Evolutionary conservation across 2,329 filamentous ascomycete species (phyloP).

Genomic region (Aspergillus cejpii): DNA sequence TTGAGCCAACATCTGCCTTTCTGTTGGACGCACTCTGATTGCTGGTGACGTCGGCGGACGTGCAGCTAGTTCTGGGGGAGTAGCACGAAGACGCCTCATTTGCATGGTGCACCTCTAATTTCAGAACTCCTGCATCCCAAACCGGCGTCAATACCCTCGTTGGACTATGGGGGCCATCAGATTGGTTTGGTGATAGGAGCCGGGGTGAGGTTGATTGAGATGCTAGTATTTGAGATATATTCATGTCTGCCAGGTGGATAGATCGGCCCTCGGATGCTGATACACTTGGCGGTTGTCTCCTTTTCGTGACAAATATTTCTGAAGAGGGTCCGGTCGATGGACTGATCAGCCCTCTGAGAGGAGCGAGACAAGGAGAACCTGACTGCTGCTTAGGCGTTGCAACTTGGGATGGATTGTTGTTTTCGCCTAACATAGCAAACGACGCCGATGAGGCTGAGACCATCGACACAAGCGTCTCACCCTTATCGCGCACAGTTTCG

Average conservation of each 20-base stretch:
- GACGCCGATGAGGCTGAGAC: not conserved
- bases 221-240: slow-evolving; percentile 25
- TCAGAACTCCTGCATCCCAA: slow-evolving; percentile 4
- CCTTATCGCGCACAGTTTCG: not conserved
- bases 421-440: not conserved
- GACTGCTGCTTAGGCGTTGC: not conserved
- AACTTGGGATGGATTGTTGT: not conserved
- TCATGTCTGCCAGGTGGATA: slow-evolving; percentile 25
- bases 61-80: slow-evolving; percentile 19
- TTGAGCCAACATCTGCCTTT: not conserved
- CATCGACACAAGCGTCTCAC: not conserved
- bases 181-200: slow-evolving; percentile 17
- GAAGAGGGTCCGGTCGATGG: slow-evolving; percentile 13
- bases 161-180: slow-evolving; percentile 3
- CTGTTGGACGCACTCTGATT: not conserved
- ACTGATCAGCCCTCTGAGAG: slow-evolving; percentile 7
- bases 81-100: slow-evolving; percentile 23
- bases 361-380: slow-evolving; percentile 10
- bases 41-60: slow-evolving; percentile 6
- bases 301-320: slow-evolving; percentile 22
- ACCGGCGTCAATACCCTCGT: not conserved
- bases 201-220: slow-evolving; percentile 20
- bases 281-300: slow-evolving; percentile 13
- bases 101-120: slow-evolving; percentile 2
- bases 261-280: slow-evolving; percentile 16